Percentiles rank a stretch among this genome's conserved stretches.
Evolutionary conservation across 1,284 basidiomycete genomes (phyloP).

Genomic region (Binderoboletus segoi): DNA sequence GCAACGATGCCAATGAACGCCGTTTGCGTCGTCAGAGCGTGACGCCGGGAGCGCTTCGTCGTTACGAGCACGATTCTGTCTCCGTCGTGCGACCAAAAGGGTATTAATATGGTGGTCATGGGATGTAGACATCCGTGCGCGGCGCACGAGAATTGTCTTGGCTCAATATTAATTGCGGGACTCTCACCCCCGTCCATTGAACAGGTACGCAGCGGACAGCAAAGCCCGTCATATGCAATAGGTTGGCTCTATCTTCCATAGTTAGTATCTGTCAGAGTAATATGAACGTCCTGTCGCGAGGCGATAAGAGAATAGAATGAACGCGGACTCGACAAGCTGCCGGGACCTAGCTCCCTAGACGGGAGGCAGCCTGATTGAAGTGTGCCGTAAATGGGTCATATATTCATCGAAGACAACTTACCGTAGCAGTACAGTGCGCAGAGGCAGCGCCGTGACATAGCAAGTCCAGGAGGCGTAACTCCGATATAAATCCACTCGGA

Average conservation of each 20-base stretch:
- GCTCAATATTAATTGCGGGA: not conserved
- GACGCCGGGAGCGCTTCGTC: not conserved
- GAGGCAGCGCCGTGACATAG: no score
- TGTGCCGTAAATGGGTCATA: no score
- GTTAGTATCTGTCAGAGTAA: not conserved
- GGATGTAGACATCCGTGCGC: not conserved
- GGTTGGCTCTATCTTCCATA: slow-evolving; percentile 2
- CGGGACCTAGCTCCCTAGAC: no score
- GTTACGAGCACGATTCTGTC: not conserved
- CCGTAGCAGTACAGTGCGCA: no score
- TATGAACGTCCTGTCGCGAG: no score
- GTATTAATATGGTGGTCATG: not conserved
- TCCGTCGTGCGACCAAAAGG: not conserved
- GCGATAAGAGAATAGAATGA: not conserved
- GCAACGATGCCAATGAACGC: not conserved
- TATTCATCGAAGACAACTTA: no score
- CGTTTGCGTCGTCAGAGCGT: not conserved
- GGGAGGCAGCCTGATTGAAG: no score
- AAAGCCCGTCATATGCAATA: not conserved
- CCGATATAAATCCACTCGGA: slow-evolving; percentile 2
- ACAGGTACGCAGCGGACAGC: not conserved
- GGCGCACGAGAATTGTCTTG: not conserved
- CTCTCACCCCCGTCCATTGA: not conserved
- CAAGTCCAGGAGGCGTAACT: not conserved
- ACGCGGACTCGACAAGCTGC: no score